Evolutionary conservation across 495 filamentous ascomycete genomes (phyloP).

Genomic region (Daldinia concentrica): DNA sequence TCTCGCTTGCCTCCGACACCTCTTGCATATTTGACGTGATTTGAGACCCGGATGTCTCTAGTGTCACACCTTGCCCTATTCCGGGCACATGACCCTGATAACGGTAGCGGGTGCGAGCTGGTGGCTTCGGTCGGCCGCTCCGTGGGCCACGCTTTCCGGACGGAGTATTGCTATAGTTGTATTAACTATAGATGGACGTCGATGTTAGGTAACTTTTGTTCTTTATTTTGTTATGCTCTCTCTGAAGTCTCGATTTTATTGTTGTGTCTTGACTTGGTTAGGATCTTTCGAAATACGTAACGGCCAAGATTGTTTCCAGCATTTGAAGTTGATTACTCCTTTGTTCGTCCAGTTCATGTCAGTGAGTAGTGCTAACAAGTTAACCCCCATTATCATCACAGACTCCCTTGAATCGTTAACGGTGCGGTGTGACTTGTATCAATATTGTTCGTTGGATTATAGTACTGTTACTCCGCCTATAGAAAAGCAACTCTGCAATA

Average conservation of each 20-base stretch:
- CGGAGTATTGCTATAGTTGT: conserved; percentile 5
- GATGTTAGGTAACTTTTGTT: not conserved
- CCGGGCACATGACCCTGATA: conserved; percentile 18
- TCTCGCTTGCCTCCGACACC: conserved; percentile 29
- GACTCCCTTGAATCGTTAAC: not conserved
- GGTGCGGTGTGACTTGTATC: not conserved
- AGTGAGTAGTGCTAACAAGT: not conserved
- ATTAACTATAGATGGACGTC: not conserved
- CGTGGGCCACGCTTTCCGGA: conserved; percentile 10
- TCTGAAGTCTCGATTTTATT: not conserved
- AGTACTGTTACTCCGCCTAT: not conserved
- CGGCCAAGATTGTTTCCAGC: not conserved
- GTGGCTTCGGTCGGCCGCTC: conserved; percentile 14
- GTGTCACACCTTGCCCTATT: not conserved
- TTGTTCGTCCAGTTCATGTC: not conserved
- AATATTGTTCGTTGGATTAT: not conserved
- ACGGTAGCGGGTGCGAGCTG: conserved; percentile 14
- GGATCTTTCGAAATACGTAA: not conserved
- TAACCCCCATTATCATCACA: not conserved
- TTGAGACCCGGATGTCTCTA: conserved; percentile 1
- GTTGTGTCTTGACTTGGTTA: not conserved
- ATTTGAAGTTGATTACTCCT: not conserved
- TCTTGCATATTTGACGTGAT: conserved; percentile 23
- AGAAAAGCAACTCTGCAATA: too few relatives aligned
- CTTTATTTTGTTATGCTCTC: not conserved